Evolutionary conservation across 352 stramenopile species (phyloP).

Genomic region (Phytophthora palmivora): DNA sequence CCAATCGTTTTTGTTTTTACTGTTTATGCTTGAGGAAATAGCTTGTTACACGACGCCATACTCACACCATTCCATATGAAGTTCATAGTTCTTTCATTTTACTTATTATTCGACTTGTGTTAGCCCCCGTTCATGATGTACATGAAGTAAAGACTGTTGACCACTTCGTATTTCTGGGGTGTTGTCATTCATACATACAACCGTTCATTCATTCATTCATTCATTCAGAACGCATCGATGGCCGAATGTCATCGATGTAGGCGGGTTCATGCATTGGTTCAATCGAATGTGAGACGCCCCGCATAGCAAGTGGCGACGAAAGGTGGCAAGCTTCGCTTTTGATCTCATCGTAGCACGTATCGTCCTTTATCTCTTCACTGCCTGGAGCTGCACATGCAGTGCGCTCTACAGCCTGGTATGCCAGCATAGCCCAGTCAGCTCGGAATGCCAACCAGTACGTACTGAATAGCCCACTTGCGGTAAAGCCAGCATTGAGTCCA

Average conservation of each 20-base stretch:
- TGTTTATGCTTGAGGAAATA: not conserved
- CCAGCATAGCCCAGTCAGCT: slow-evolving; percentile 80
- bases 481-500: slow-evolving; percentile 73
- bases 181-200: too few relatives aligned
- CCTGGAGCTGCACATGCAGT: slow-evolving; percentile 28
- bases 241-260: slow-evolving; percentile 14
- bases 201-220: too few relatives aligned
- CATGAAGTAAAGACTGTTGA: not conserved
- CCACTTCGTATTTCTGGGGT: not conserved
- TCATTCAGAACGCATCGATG: not conserved
- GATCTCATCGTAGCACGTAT: slow-evolving; percentile 18
- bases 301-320: slow-evolving; percentile 1
- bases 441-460: slow-evolving; percentile 68
- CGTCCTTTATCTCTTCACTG: slow-evolving; percentile 14
- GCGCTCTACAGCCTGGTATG: slow-evolving; percentile 62
- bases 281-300: slow-evolving; percentile 1
- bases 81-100: slow-evolving; percentile 4
- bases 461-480: slow-evolving; percentile 67
- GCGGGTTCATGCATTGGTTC: slow-evolving; percentile 32
- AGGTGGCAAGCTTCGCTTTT: not conserved
- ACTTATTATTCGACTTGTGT: slow-evolving; percentile 1
- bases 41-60: too few relatives aligned
- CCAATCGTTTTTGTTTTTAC: not conserved
- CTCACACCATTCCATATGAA: too few relatives aligned
- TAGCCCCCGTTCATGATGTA: not conserved